Evolutionary conservation across 495 filamentous ascomycete genomes (phyloP).

Genomic region (Letharia columbiana): DNA sequence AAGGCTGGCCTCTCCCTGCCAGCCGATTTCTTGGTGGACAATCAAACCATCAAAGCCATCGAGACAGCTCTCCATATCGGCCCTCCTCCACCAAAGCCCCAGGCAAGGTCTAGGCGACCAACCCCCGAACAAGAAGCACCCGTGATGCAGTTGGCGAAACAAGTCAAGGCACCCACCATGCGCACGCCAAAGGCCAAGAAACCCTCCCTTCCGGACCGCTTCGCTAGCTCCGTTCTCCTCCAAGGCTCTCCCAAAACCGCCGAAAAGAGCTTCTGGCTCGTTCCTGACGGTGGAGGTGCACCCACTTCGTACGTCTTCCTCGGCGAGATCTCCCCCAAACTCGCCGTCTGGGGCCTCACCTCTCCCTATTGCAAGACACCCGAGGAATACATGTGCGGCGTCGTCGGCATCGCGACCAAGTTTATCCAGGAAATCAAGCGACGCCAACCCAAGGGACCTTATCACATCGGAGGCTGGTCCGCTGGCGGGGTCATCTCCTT

Average conservation of each 20-base stretch:
- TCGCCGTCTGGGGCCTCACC: constrained; percentile 54
- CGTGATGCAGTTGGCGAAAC: background rate
- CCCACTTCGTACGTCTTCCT: constrained; percentile 56
- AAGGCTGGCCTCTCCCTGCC: constrained; percentile 28
- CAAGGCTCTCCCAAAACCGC: constrained; percentile 41
- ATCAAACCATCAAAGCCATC: constrained; percentile 29
- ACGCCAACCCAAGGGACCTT: constrained; percentile 64
- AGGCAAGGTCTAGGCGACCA: constrained; percentile 15
- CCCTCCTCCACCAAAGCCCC: constrained; percentile 26
- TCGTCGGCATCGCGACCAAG: constrained; percentile 49
- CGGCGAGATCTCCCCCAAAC: constrained; percentile 44
- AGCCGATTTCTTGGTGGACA: constrained; percentile 22
- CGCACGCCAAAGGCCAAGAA: constrained; percentile 23
- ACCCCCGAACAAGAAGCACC: constrained; percentile 22
- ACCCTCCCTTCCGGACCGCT: constrained; percentile 28
- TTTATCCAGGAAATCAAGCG: constrained; percentile 60
- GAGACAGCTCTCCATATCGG: constrained; percentile 30
- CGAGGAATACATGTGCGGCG: constrained; percentile 44
- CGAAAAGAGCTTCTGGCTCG: constrained; percentile 39
- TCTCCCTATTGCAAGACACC: constrained; percentile 60
- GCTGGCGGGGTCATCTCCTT: constrained; percentile 86
- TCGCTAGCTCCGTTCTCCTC: constrained; percentile 43
- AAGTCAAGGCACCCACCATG: constrained; percentile 22
- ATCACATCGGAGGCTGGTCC: constrained; percentile 67
- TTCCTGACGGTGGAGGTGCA: constrained; percentile 44